Evolutionary conservation across 768 basidiomycete species (phyloP), one percentile per base, ranked within the genome.

Genomic region (Trametes coccinea): DNA sequence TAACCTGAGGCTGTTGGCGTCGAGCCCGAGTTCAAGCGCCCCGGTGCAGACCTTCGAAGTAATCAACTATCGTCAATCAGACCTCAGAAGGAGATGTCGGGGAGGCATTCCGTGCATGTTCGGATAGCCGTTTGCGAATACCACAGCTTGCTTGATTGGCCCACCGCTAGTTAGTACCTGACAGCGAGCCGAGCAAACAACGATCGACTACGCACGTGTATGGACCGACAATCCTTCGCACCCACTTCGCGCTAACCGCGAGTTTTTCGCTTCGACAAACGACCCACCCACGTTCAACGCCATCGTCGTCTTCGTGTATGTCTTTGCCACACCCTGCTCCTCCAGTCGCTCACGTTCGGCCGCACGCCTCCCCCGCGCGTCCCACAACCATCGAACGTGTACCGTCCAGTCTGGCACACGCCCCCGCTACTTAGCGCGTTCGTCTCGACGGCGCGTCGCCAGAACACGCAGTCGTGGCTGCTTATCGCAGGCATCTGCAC

Each of bases 141-240:
- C 22, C 22, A 22, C 22, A 22, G 22, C 22, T 1, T 22, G 22
- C 22, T 22, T 22, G 22, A 22, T 22, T 22, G 22, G 22, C 22
- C 22, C 22, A 2, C 29, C 46, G 46, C 46, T 10, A 29, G 8
- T 22, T 11, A 27, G 17, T 1, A 10, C n/a, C n/a, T 41, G 3
- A 11, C 11, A 8, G 27, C n/a, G 31, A 5, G 17, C 22, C 22
- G 34, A 37, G 17, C 6, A 10, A n/a, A 29, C 46, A 22, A 11
- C 47, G 55, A 56, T 56, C 55, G 34, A 47, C 33, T 39, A 47
- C 55, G 55, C 55, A 56, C 55, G 55, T 56, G 55, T 56, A 46
- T 56, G 55, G 14, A n/a, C 7, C 31, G 22, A 45, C 53, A 9
- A 5, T 45, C 17, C 46, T 47, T 29, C 17, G 4, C 3, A 47